Base-by-base conservation (phyloP, 2,329 filamentous ascomycete species). In the Aspergillus latus region DNA sequence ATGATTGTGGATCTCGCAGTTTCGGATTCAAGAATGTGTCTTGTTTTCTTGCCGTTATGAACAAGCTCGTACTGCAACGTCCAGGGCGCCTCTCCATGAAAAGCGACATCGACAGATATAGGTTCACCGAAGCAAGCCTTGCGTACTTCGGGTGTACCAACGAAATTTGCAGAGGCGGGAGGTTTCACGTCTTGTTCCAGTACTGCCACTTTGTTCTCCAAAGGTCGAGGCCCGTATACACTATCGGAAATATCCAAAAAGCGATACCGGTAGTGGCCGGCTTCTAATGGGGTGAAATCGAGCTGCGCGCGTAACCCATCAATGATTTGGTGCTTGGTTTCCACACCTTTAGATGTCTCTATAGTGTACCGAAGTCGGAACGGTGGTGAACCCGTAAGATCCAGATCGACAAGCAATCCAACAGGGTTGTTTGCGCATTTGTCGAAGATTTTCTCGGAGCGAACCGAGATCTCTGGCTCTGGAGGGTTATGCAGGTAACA, bases 341-440 rank as follows among this genome's bases (percentile, higher is more conserved):
- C 76, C 15, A 81, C 80, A 5, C 84, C 83, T 51, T 82, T 84
- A 66, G 72, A 68, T 56, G 84, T 85, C 55, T 86, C 82, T 55
- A 92, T 82, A 43, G 87, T 86, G 71, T 97, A 99, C 21, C 81
- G 79, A 45, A 99, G 80, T n/a, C 81, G 79, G 75, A 99, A 99
- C 1, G 93, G 93, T 45, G 95, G 93, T 0, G 92, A 96, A 59
- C 94, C 94, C 29, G 93, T 88, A 39, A 99, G 81, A 69, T 97
- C 92, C 49, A 99, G 78, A 67, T 94, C 89, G 42, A 99, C 90
- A 9, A 88, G 84, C 53, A 99, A 82, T 40, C 94, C 94, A 59
- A 99, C 90, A 0, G 94, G 91, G 68, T 92, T 96, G 47, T 92
- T 92, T 36, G 92, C 93, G 71, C 94, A 99, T 70, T 95, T 96